Conservation (phyloP, 257 asterid genomes). For the Nicotiana paniculata region DNA sequence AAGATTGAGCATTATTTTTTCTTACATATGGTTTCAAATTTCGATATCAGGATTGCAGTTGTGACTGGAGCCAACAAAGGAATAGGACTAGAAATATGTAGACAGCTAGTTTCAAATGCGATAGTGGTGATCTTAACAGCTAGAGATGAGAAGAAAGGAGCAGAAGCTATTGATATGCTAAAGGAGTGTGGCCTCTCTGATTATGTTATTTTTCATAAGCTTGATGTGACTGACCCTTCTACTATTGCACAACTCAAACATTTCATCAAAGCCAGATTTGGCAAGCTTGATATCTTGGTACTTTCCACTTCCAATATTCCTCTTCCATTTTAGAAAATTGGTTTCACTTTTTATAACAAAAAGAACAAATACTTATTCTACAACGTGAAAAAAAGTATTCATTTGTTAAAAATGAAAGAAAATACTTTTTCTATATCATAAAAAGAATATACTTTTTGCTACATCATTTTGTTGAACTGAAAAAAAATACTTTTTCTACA, state of each 20-base stretch:
- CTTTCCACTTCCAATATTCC: background rate
- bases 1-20: background rate
- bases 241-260: conserved; percentile 29
- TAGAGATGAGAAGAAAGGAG: conserved; percentile 38
- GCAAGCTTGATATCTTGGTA: conserved; percentile 55
- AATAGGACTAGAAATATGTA: conserved; percentile 36
- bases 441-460: too few relatives aligned
- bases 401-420: too few relatives aligned
- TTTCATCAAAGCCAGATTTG: conserved; percentile 29
- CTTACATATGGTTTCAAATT: background rate
- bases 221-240: conserved; percentile 34
- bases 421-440: too few relatives aligned
- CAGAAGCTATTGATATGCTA: conserved; percentile 32
- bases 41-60: conserved; percentile 32
- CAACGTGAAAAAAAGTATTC: too few relatives aligned
- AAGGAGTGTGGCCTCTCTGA: conserved; percentile 14
- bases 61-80: conserved; percentile 49
- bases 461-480: too few relatives aligned
- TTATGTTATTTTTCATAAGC: conserved; percentile 39
- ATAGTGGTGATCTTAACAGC: conserved; percentile 35
- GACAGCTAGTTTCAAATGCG: conserved; percentile 30
- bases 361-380: too few relatives aligned
- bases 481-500: too few relatives aligned
- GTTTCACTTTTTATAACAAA: too few relatives aligned
- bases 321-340: too few relatives aligned